Evolutionary conservation across 352 stramenopile species (phyloP), one percentile per base, ranked within the genome.

Genomic region (Phytopythium oedochilum): DNA sequence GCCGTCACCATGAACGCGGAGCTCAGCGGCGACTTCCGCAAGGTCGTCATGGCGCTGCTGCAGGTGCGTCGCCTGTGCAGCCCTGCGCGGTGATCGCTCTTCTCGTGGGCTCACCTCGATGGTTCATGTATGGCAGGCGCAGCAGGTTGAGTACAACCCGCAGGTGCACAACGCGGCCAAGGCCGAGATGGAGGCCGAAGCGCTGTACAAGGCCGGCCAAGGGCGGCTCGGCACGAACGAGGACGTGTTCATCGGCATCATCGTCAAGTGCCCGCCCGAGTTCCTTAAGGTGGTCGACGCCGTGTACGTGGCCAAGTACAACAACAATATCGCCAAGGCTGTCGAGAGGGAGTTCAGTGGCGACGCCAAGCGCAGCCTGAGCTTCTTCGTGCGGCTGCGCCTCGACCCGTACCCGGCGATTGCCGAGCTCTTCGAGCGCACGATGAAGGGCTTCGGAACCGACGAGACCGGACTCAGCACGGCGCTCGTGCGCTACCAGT

Each of bases 331-430:
- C 47, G 69, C 66, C 25, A 86, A 88, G 52, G 83, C 83, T 4
- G 65, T 93, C 9, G 75, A 93, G 34, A 91, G 86, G 58, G 83
- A 93, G 62, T 93, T 93, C 46, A 88, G 80, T 32, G 83, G 83
- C 6, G 75, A 90, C 48, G 83, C 83, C 35, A 87, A 88, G 68
- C 78, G 74, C 34, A 77, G 64, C 60, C 77, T 93, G 31, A 75
- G 75, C 46, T 87, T 85, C 47, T 57, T 88, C 7, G 63, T 83
- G 26, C 62, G 70, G 35, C 74, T 64, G 26, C 69, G 73, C 1
- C 72, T 92, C 44, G 74, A 91, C 42, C 72, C 83, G 36, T 87
- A 74, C 44, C 68, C 72, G 55, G 74, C 76, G 14, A 85, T 89
- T n/a, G 76, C 75, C 0, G 75, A 89, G 48, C 62, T 83, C 25